A percentile compares a stretch with the other conserved stretches of the same genome.
Conservation (phyloP, 2,329 filamentous ascomycete species). For the Coniochaeta ligniaria region DNA sequence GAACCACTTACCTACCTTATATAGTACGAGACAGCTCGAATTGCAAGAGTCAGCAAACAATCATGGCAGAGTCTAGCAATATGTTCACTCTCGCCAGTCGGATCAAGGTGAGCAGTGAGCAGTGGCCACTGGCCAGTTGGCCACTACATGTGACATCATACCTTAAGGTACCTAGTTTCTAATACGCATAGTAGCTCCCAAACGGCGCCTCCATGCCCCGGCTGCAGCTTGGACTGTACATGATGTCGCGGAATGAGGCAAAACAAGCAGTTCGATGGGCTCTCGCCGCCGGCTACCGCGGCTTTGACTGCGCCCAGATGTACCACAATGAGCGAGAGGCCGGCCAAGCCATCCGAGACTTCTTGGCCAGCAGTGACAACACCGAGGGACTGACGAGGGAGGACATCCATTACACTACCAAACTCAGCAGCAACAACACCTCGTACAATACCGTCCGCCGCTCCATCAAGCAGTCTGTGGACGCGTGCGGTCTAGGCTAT, state of each 20-base stretch:
- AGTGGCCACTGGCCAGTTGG: neutral
- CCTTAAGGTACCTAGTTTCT: too few relatives aligned
- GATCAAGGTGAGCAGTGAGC: neutral
- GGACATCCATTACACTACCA: slow-evolving; percentile 75
- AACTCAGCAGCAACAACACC: slow-evolving; percentile 58
- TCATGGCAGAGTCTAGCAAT: neutral
- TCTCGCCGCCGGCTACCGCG: slow-evolving; percentile 44
- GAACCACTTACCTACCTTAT: too few relatives aligned
- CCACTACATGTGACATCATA: neutral
- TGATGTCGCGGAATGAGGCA: slow-evolving; percentile 58
- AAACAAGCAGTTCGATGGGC: slow-evolving; percentile 49
- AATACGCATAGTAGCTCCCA: slow-evolving; percentile 35
- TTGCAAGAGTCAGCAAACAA: neutral
- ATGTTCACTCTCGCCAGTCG: neutral
- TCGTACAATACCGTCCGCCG: slow-evolving; percentile 60
- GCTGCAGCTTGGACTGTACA: slow-evolving; percentile 68
- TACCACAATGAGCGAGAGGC: slow-evolving; percentile 65
- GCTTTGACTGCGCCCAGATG: slow-evolving; percentile 46
- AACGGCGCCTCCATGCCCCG: slow-evolving; percentile 63
- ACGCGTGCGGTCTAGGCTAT: slow-evolving; percentile 61
- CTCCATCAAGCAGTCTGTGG: slow-evolving; percentile 59
- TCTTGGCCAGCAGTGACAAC: slow-evolving; percentile 41
- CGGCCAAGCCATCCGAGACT: slow-evolving; percentile 56
- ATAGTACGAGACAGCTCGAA: neutral
- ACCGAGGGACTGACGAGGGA: slow-evolving; percentile 48